phyloP scores from a whole-genome alignment of 2,329 filamentous ascomycete genomes.

The Neocucurbitaria cava region DNA sequence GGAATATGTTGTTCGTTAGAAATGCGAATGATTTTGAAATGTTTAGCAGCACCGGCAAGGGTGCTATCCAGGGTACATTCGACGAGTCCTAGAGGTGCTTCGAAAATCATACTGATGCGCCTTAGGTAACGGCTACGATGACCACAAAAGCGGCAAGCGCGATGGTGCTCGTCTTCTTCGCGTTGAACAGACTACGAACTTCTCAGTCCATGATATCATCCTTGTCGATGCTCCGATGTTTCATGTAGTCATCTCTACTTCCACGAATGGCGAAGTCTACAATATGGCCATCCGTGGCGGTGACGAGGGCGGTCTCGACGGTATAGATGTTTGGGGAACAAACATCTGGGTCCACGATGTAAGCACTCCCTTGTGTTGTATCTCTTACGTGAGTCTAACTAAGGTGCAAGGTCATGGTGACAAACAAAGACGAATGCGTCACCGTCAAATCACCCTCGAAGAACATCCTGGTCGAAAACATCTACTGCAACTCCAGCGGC shows the following conservation, averaged over 20 bases:
- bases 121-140: conserved; percentile 56
- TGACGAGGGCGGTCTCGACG: conserved; percentile 62
- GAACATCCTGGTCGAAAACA: conserved; percentile 65
- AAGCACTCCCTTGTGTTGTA: neutral
- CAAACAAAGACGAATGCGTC: conserved; percentile 69
- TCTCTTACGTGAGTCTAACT: neutral
- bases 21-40: conserved; percentile 61
- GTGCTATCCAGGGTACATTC: conserved; percentile 56
- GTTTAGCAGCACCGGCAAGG: conserved; percentile 60
- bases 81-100: neutral
- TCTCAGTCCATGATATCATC: conserved; percentile 58
- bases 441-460: conserved; percentile 59
- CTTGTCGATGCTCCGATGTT: conserved; percentile 60
- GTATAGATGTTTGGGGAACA: conserved; percentile 61
- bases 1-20: conserved; percentile 63
- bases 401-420: conserved; percentile 57
- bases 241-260: conserved; percentile 60
- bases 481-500: conserved; percentile 69
- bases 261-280: conserved; percentile 61
- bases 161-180: conserved; percentile 56
- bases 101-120: neutral
- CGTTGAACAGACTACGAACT: conserved; percentile 54
- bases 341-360: conserved; percentile 66
- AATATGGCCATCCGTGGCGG: conserved; percentile 63
- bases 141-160: conserved; percentile 52